Conservation (phyloP, 805 yeast species). For the Komagataella pastoris region DNA sequence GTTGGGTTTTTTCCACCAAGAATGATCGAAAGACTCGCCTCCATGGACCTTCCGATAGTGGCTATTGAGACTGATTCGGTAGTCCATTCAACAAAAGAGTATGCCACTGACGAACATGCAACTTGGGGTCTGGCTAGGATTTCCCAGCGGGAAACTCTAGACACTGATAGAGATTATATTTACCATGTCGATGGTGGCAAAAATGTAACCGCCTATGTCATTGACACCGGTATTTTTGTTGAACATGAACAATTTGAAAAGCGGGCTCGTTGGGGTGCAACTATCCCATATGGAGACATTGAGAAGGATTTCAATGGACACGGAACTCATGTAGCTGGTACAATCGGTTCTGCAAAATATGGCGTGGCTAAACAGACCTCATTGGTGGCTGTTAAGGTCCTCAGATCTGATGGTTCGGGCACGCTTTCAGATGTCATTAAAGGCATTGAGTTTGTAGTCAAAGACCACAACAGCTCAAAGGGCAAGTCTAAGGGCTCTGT, state of each 20-base stretch:
- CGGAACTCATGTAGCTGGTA: conserved; percentile 90
- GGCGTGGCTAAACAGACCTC: conserved; percentile 74
- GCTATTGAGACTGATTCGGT: not conserved
- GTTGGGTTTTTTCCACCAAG: not conserved
- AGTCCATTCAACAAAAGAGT: not conserved
- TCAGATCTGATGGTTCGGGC: conserved; percentile 59
- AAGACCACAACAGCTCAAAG: conserved; percentile 27
- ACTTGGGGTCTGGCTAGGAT: not conserved
- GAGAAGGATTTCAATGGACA: conserved; percentile 63
- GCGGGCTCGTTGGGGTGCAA: conserved; percentile 44
- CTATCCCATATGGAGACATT: conserved; percentile 34
- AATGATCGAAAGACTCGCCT: not conserved
- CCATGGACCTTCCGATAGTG: not conserved
- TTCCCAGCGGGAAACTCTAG: not conserved
- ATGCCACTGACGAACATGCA: not conserved
- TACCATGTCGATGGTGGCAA: conserved; percentile 24
- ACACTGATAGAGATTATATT: not conserved
- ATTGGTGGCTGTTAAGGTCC: conserved; percentile 63
- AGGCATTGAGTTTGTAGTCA: conserved; percentile 54
- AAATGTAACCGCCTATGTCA: conserved; percentile 58
- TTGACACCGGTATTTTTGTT: conserved; percentile 71
- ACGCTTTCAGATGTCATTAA: conserved; percentile 49
- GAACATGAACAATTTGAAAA: conserved; percentile 53
- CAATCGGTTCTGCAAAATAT: conserved; percentile 63
- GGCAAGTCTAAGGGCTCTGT: conserved; percentile 32